These are phyloP conservation scores for Capsella bursapastoris DNA, from an alignment of 345 rosid genomes.

Conservation along the genomic window DNA sequence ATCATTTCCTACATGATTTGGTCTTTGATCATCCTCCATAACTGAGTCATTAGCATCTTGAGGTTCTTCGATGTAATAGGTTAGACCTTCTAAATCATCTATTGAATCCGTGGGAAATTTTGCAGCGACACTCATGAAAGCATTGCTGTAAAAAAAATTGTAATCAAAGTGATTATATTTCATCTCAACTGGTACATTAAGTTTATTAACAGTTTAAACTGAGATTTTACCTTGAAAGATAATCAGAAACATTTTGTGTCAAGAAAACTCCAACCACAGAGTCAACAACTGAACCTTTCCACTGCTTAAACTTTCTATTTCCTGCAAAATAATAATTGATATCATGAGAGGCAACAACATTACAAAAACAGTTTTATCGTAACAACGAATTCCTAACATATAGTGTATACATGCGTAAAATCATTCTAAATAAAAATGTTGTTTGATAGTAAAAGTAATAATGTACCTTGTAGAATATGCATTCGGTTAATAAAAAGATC, in stretches of 20 bases:
- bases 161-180: neutral
- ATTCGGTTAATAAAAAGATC: conserved; percentile 45
- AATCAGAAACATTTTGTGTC: conserved; percentile 67
- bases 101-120: conserved; percentile 47
- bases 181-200: neutral
- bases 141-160: conserved; percentile 45
- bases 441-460: neutral
- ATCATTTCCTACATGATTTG: neutral
- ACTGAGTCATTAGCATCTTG: conserved; percentile 13
- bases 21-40: neutral
- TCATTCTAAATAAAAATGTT: neutral
- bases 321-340: conserved; percentile 39
- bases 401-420: neutral
- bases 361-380: neutral
- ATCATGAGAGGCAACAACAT: neutral
- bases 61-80: conserved; percentile 32
- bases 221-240: conserved; percentile 59
- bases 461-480: conserved; percentile 56
- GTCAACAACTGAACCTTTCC: conserved; percentile 76
- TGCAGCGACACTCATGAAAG: conserved; percentile 58
- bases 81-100: conserved; percentile 3
- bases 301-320: conserved; percentile 56
- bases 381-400: neutral
- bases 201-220: neutral
- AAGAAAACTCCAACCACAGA: conserved; percentile 70